Evolutionary conservation across 2,329 filamentous ascomycete genomes (phyloP).

Genomic region (Cryphonectria naterciae): DNA sequence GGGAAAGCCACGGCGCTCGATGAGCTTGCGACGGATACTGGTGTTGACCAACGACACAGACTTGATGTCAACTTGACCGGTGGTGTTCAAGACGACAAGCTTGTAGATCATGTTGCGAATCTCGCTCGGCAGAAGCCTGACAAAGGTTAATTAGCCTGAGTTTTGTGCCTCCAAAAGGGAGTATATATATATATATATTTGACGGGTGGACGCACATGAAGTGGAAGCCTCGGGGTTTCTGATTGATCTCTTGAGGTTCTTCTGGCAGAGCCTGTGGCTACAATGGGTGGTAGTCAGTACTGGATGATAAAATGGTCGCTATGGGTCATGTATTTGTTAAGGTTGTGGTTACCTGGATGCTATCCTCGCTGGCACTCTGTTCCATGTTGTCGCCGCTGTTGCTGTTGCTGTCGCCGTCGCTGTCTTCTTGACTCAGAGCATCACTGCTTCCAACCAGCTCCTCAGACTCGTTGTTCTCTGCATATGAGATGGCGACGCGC

Average conservation of each 20-base stretch:
- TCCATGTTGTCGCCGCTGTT: neutral
- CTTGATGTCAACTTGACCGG: neutral
- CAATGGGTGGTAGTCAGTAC: neutral
- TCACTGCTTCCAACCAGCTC: neutral
- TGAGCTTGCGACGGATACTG: neutral
- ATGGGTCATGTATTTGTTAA: neutral
- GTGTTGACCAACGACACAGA: neutral
- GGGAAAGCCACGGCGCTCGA: neutral
- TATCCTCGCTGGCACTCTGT: neutral
- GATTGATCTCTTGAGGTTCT: no score
- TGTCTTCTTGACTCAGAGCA: neutral
- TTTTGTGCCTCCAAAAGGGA: neutral
- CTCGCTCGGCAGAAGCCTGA: neutral
- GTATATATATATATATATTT: neutral
- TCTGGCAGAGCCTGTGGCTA: neutral
- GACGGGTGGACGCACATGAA: constrained; percentile 1
- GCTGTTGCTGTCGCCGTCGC: neutral
- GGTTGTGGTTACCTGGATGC: neutral
- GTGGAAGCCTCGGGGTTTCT: neutral
- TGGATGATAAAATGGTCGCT: neutral
- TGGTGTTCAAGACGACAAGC: neutral
- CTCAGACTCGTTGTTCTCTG: neutral
- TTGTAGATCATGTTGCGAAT: constrained; percentile 6
- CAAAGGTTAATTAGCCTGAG: neutral
- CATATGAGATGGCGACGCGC: neutral